Percentiles rank a stretch among this genome's conserved stretches.
Evolutionary conservation across 805 yeast species (phyloP).

Genomic region (Ogataea angusta): DNA sequence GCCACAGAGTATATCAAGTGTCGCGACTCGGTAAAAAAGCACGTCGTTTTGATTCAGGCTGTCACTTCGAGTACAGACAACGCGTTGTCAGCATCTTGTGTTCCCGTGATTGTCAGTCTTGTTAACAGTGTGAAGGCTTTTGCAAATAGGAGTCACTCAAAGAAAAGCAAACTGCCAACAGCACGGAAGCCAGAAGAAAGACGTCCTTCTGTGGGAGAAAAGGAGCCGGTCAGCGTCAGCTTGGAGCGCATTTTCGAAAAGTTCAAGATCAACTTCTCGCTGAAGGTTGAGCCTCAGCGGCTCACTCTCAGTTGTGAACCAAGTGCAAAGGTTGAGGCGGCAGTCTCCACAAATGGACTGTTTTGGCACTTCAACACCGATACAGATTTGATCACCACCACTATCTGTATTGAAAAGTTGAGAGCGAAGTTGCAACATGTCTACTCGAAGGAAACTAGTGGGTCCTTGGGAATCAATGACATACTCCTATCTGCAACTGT

Average conservation of each 20-base stretch:
- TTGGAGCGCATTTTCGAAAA: conserved; percentile 47
- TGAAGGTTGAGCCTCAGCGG: conserved; percentile 69
- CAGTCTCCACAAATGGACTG: conserved; percentile 70
- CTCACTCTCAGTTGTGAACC: conserved; percentile 88
- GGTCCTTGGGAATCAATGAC: conserved; percentile 51
- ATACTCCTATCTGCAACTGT: conserved; percentile 48
- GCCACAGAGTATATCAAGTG: conserved; percentile 50
- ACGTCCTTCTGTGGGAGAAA: neutral
- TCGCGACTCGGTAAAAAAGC: conserved; percentile 36
- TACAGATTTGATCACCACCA: conserved; percentile 37
- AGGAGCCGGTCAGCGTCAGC: conserved; percentile 26
- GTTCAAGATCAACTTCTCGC: conserved; percentile 58
- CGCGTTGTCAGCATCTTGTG: conserved; percentile 65
- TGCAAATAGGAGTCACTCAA: conserved; percentile 33
- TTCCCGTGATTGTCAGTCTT: conserved; percentile 70
- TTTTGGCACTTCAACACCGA: conserved; percentile 55
- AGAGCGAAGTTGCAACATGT: conserved; percentile 81
- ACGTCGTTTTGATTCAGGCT: conserved; percentile 48
- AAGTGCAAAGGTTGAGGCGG: conserved; percentile 86
- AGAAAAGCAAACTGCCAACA: conserved; percentile 5
- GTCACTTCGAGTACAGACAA: conserved; percentile 70
- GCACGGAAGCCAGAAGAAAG: neutral
- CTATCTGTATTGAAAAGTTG: conserved; percentile 51
- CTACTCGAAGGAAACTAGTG: conserved; percentile 87
- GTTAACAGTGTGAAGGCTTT: conserved; percentile 46